These are phyloP conservation scores for Scleroderma citrinum DNA, from an alignment of 768 basidiomycete genomes.

Conservation along the genomic window DNA sequence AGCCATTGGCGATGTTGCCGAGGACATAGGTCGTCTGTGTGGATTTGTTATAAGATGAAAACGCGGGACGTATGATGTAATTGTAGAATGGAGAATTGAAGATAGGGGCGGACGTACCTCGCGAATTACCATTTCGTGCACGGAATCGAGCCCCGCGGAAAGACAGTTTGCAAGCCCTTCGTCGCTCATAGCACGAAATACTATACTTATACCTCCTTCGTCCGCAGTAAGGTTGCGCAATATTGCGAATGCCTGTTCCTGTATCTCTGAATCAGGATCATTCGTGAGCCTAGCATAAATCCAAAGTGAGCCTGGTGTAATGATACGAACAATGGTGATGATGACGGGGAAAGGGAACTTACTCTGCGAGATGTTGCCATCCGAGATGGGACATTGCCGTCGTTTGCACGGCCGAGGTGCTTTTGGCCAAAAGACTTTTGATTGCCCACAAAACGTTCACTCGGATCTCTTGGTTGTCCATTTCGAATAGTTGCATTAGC, in stretches of 20 bases:
- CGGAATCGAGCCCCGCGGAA: conserved; percentile 42
- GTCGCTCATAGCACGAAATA: conserved; percentile 49
- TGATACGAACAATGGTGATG: not conserved
- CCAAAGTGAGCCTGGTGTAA: not conserved
- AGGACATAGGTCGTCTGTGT: conserved; percentile 52
- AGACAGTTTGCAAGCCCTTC: conserved; percentile 42
- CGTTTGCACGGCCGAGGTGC: conserved; percentile 52
- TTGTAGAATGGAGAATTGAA: no score
- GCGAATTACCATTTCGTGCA: conserved; percentile 47
- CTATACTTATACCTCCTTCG: conserved; percentile 55
- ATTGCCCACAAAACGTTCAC: conserved; percentile 81
- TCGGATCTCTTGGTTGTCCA: conserved; percentile 50
- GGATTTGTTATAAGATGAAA: not conserved
- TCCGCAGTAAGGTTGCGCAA: conserved; percentile 63
- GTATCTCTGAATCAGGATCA: conserved; percentile 48
- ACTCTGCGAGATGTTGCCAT: conserved; percentile 60
- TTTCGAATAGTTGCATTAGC: conserved; percentile 51
- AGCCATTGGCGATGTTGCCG: conserved; percentile 65
- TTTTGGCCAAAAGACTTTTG: conserved; percentile 74
- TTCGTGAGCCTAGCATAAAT: conserved; percentile 57
- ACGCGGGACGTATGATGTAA: not conserved
- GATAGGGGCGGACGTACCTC: conserved; percentile 34
- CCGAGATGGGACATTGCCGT: conserved; percentile 63
- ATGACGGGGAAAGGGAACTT: conserved; percentile 15
- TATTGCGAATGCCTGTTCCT: conserved; percentile 68